Evolutionary conservation across 1,139 yeast species (phyloP).

Genomic region (Taphrina deformans): DNA sequence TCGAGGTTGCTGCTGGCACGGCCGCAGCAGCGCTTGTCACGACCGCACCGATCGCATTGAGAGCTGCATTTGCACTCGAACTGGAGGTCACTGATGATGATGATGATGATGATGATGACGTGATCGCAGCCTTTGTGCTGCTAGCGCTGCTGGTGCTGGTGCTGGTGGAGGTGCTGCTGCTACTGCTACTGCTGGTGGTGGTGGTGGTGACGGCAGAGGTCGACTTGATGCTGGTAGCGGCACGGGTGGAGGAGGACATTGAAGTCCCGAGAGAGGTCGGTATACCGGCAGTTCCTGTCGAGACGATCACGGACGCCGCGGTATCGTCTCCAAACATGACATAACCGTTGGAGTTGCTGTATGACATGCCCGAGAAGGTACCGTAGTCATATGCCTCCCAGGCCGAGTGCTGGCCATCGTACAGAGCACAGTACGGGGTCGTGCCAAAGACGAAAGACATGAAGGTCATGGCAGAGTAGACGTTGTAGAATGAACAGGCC

Average conservation of each 20-base stretch:
- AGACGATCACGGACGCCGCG: constrained; percentile 6
- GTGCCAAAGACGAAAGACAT: background rate
- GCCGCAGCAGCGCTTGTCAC: background rate
- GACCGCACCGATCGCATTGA: background rate
- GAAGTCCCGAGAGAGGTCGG: background rate
- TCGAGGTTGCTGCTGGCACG: background rate
- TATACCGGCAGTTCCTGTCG: background rate
- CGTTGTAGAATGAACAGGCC: constrained; percentile 10
- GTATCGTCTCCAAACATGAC: constrained; percentile 7
- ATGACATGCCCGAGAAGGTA: background rate
- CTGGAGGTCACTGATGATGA: background rate
- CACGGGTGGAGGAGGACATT: background rate
- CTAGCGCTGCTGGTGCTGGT: background rate
- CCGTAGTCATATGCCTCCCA: background rate
- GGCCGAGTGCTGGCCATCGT: constrained; percentile 1
- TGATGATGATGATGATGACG: background rate
- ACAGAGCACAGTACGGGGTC: constrained; percentile 10
- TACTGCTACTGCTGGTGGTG: background rate
- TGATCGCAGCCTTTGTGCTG: background rate
- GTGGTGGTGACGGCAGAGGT: background rate
- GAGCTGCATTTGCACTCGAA: background rate
- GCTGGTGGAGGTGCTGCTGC: background rate
- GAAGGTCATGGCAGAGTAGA: background rate
- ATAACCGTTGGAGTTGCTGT: constrained; percentile 6
- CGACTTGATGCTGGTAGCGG: background rate